Evolutionary conservation across 805 yeast species (phyloP).

Genomic region (Brettanomyces anomalus): DNA sequence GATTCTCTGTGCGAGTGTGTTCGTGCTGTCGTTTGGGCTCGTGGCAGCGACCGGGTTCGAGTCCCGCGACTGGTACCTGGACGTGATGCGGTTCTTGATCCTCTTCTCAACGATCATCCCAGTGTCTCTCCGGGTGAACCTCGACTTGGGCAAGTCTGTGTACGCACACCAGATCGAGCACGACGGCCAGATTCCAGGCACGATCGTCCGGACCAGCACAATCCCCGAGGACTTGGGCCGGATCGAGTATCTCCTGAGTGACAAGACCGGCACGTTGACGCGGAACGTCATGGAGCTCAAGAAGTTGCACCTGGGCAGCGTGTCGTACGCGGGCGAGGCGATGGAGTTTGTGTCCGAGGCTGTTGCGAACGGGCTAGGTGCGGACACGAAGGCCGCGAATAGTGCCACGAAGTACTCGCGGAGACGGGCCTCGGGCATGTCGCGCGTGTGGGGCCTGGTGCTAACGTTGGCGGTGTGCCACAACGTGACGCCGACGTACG

Average conservation of each 20-base stretch:
- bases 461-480: slow-evolving; percentile 89
- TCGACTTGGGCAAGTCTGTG: slow-evolving; percentile 92
- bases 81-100: slow-evolving; percentile 82
- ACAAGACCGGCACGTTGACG: slow-evolving; percentile 95
- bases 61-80: slow-evolving; percentile 71
- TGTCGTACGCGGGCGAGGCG: slow-evolving; percentile 86
- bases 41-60: slow-evolving; percentile 42
- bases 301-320: slow-evolving; percentile 85
- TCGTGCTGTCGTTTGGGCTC: slow-evolving; percentile 61
- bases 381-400: background rate
- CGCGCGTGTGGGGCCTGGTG: slow-evolving; percentile 71
- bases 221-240: slow-evolving; percentile 97
- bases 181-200: slow-evolving; percentile 69
- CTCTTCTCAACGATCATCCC: slow-evolving; percentile 94
- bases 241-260: slow-evolving; percentile 84
- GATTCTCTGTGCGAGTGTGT: slow-evolving; percentile 80
- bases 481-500: slow-evolving; percentile 90
- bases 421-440: slow-evolving; percentile 10
- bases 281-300: slow-evolving; percentile 97
- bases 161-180: slow-evolving; percentile 94
- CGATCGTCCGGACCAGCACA: slow-evolving; percentile 93
- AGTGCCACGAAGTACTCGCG: background rate
- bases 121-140: slow-evolving; percentile 85
- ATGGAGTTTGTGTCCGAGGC: slow-evolving; percentile 79
- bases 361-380: slow-evolving; percentile 30